phyloP scores from a whole-genome alignment of 73 alveolate genomes.

The Breviolum minutum region DNA sequence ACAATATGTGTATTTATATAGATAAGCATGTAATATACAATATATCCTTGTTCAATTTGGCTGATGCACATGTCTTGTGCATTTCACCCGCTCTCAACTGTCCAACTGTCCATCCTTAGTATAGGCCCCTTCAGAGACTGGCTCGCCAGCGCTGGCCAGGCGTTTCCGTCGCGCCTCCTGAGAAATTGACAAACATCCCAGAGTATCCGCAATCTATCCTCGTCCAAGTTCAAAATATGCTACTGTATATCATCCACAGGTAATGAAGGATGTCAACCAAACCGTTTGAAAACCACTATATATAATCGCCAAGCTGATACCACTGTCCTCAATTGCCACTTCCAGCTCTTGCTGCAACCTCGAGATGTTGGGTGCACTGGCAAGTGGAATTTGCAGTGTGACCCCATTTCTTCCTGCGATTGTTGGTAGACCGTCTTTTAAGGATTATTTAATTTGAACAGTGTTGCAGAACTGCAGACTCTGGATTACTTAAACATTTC shows the following conservation, averaged over 20 bases:
- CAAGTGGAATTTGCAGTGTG: too few species aligned
- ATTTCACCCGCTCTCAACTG: background rate
- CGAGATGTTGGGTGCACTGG: background rate
- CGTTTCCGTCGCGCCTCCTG: slow-evolving; percentile 85
- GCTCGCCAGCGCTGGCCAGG: slow-evolving; percentile 67
- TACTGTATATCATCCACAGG: too few species aligned
- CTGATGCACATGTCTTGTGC: background rate
- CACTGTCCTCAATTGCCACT: slow-evolving; percentile 38
- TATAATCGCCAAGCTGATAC: background rate
- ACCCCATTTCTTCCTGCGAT: too few species aligned
- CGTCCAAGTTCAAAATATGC: too few species aligned
- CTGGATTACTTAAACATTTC: too few species aligned
- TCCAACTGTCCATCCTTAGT: slow-evolving; percentile 44
- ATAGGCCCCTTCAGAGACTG: slow-evolving; percentile 96
- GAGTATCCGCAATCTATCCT: too few species aligned
- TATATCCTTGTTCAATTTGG: too few species aligned
- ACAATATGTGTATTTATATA: too few species aligned
- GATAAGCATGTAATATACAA: too few species aligned
- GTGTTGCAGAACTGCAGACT: too few species aligned
- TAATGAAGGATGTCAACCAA: background rate
- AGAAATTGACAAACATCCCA: background rate
- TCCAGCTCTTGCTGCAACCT: slow-evolving; percentile 92
- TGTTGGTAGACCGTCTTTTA: too few species aligned
- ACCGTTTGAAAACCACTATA: background rate
- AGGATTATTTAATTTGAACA: too few species aligned